Evolutionary conservation across 2,329 filamentous ascomycete genomes (phyloP).

Genomic region (Calonectria hawksworthii): DNA sequence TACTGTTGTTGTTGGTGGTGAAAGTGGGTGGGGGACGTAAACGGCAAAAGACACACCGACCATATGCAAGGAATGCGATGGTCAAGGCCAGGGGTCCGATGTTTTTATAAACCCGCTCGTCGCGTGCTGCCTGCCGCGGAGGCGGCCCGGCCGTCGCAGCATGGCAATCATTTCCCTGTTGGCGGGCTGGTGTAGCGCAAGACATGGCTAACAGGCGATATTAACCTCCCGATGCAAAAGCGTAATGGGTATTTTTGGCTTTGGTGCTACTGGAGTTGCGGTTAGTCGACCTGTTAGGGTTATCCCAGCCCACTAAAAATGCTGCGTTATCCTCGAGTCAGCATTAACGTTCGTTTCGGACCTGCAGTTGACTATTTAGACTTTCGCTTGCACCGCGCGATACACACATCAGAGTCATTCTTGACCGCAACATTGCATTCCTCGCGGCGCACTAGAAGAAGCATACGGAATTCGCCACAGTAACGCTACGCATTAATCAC

Average conservation of each 20-base stretch:
- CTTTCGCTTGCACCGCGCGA: background rate
- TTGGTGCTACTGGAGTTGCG: background rate
- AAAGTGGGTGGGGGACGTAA: background rate
- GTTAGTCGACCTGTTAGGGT: background rate
- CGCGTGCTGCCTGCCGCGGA: background rate
- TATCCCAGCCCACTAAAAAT: background rate
- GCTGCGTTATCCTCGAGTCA: background rate
- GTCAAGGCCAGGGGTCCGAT: background rate
- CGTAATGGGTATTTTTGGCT: background rate
- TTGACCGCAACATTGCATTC: constrained; percentile 8
- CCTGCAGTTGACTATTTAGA: background rate
- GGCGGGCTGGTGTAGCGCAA: background rate
- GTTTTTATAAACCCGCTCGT: background rate
- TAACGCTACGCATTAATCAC: background rate
- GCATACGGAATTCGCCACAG: background rate
- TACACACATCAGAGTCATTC: background rate
- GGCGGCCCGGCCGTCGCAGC: background rate
- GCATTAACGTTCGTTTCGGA: constrained; percentile 6
- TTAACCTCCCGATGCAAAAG: background rate
- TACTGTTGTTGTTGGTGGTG: too few species aligned
- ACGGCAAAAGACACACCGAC: background rate
- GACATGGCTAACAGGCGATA: background rate
- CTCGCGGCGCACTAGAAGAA: background rate
- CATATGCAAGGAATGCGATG: background rate
- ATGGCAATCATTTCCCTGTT: background rate